Base-by-base conservation (phyloP, 2,329 filamentous ascomycete genomes). In the Verticillium dahliae region DNA sequence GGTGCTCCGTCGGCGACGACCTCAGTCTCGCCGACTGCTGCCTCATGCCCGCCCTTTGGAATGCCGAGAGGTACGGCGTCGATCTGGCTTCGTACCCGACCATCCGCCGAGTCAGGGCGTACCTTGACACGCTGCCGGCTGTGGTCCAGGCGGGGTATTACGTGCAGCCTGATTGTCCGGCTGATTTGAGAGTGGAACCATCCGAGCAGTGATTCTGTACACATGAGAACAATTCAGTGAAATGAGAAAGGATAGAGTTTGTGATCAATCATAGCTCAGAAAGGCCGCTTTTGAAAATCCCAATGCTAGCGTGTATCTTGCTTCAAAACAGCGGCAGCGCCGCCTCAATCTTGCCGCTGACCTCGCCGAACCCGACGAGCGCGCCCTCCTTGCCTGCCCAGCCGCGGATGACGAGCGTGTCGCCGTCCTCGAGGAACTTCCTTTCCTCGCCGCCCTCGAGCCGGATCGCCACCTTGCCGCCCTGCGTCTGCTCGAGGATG, bases 291-390 rank as follows among this genome's bases (percentile, higher is more conserved):
- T 52, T 11, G 45, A n/a, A 31, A 52, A 22, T 18, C 22, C 6
- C 15, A n/a, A 45, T n/a, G 15, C 4, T 18, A 10, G 13, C 45
- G 7, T 52, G 13, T 41, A 6, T 41, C 39, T 31, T 34, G 27
- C 27, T 50, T 58, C 70, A 72, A 31, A 72, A 74, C 6, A 75
- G 61, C 13, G 69, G 68, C 55, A 74, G 62, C 1, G 74, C 67
- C 0, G 71, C 67, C 31, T 70, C 63, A 18, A 93, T 88, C 41
- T 73, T 84, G 14, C 89, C 90, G 22, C 78, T 77, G 66, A 89
- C 91, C 65, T 91, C 85, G 2, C 91, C 90, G 73, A 94, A 94
- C 0, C 91, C 91, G 33, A 95, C 87, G 59, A 88, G 78, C n/a
- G 76, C 81, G 2, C 86, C 85, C 35, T 88, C 84, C 61, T 85